Evolutionary conservation across 768 basidiomycete species (phyloP).

Genomic region (Pleurotus giganteus): DNA sequence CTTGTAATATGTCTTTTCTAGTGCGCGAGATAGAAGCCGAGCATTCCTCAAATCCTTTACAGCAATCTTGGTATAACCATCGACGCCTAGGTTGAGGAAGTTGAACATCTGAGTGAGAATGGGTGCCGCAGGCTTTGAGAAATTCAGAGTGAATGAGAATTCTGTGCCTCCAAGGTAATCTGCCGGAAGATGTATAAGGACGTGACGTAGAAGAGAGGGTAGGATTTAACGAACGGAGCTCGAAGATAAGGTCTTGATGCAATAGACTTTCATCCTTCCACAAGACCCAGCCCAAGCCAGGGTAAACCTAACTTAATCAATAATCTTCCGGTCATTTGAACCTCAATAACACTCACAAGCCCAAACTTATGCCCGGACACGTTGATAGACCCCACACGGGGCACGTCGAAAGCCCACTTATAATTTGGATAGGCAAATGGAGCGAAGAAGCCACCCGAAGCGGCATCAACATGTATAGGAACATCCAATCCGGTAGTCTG

Average conservation of each 20-base stretch:
- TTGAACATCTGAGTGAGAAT: constrained; percentile 61
- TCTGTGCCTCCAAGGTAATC: constrained; percentile 60
- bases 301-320: constrained; percentile 33
- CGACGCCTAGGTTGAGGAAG: constrained; percentile 57
- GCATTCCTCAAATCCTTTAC: constrained; percentile 54
- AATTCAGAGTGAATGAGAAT: constrained; percentile 61
- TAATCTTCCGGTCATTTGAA: not conserved
- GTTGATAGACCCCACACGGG: constrained; percentile 55
- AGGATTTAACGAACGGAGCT: constrained; percentile 43
- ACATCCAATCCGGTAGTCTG: constrained; percentile 53
- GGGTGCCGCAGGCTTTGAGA: constrained; percentile 57
- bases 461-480: constrained; percentile 69
- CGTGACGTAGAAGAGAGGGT: constrained; percentile 12
- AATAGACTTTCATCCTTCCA: constrained; percentile 58
- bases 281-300: constrained; percentile 60
- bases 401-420: constrained; percentile 57
- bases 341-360: constrained; percentile 16
- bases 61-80: constrained; percentile 44
- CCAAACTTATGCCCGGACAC: constrained; percentile 62
- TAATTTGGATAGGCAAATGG: constrained; percentile 58
- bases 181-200: constrained; percentile 8
- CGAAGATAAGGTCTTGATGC: constrained; percentile 64
- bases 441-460: constrained; percentile 62
- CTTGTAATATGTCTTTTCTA: constrained; percentile 53
- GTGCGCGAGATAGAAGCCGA: constrained; percentile 51